These are phyloP conservation scores for Chionographis japonica DNA, from an alignment of 106 monocot genomes.

Conservation along the genomic window DNA sequence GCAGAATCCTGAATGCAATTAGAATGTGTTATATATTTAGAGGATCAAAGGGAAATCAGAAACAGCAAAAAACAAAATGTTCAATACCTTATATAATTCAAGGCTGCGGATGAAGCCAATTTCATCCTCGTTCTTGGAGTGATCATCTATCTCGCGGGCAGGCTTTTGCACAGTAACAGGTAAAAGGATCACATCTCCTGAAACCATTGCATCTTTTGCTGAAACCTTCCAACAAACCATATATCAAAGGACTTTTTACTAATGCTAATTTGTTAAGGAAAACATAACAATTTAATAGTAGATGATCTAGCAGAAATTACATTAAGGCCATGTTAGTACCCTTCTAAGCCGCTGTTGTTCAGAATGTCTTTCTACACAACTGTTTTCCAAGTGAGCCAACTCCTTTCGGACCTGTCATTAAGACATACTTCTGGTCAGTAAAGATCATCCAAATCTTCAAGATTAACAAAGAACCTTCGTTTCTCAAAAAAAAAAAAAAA, in stretches of 20 bases:
- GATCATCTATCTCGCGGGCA: slow-evolving; percentile 15
- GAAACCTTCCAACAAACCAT: slow-evolving; percentile 53
- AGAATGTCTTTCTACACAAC: slow-evolving; percentile 4
- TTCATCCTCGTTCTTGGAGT: slow-evolving; percentile 32
- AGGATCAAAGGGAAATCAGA: background rate
- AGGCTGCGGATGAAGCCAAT: slow-evolving; percentile 54
- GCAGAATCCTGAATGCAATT: slow-evolving; percentile 51
- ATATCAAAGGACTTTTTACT: background rate
- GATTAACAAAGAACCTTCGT: background rate
- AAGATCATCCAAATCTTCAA: background rate
- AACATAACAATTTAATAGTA: background rate
- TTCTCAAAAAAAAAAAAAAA: no score
- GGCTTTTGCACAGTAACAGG: slow-evolving; percentile 46
- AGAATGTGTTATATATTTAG: background rate
- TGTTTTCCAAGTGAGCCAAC: background rate
- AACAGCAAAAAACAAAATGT: background rate
- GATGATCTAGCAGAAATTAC: background rate
- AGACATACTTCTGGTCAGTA: background rate
- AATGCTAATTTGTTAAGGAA: background rate
- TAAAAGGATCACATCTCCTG: slow-evolving; percentile 72
- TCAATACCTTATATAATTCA: slow-evolving; percentile 70
- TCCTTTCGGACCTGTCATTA: slow-evolving; percentile 47
- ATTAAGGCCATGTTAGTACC: slow-evolving; percentile 28
- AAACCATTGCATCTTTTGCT: slow-evolving; percentile 58
- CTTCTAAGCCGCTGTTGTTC: slow-evolving; percentile 31